Evolutionary conservation across 192 early-diverging fungal genomes (phyloP).

Genomic region (Entomortierella parvispora): DNA sequence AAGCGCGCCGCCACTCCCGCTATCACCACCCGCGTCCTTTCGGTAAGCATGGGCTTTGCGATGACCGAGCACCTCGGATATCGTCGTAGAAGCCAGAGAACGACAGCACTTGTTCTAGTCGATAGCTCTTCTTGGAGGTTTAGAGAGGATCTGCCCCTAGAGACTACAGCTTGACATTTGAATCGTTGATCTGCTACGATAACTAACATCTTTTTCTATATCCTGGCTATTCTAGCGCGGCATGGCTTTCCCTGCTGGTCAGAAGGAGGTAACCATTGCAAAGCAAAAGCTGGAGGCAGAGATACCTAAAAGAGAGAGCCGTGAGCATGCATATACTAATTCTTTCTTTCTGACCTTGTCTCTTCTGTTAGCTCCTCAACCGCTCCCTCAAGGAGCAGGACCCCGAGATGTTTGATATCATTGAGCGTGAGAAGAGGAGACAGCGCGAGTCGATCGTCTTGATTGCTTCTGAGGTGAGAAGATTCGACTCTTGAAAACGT

Average conservation of each 20-base stretch:
- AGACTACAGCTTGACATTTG: no score
- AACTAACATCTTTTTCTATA: neutral
- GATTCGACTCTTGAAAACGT: no score
- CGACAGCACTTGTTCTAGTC: no score
- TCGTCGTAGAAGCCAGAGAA: no score
- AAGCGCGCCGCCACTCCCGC: slow-evolving; percentile 46
- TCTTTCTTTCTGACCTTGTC: slow-evolving; percentile 5
- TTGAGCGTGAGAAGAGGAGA: slow-evolving; percentile 94
- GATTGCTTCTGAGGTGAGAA: slow-evolving; percentile 93
- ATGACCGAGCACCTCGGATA: no score
- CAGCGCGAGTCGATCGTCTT: slow-evolving; percentile 93
- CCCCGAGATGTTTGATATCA: slow-evolving; percentile 93
- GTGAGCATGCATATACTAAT: neutral
- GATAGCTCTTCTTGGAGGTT: no score
- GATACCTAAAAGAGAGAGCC: neutral
- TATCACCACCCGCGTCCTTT: slow-evolving; percentile 38
- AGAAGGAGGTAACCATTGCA: slow-evolving; percentile 55
- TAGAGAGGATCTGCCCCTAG: no score
- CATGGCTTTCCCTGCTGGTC: slow-evolving; percentile 64
- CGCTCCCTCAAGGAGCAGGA: slow-evolving; percentile 78
- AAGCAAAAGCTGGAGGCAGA: neutral
- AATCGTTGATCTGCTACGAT: no score
- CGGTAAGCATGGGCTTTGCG: slow-evolving; percentile 31
- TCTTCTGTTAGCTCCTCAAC: slow-evolving; percentile 71
- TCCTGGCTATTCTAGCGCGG: slow-evolving; percentile 45